Evolutionary conservation across 345 rosid species (phyloP).

Genomic region (Populus davidiana): DNA sequence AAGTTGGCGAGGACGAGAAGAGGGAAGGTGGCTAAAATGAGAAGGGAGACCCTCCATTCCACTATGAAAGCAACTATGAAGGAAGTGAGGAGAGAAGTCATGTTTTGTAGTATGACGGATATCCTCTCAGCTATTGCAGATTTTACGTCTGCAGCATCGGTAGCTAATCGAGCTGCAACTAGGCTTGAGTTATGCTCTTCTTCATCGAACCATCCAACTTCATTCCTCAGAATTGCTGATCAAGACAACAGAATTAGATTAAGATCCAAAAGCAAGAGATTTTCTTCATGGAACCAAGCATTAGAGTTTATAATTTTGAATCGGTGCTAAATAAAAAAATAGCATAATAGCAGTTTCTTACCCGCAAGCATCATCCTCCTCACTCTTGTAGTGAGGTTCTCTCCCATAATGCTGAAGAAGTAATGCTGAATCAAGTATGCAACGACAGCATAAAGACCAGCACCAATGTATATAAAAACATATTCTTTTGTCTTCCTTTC

Average conservation of each 20-base stretch:
- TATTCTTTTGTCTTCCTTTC: constrained; percentile 94
- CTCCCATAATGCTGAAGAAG: constrained; percentile 99
- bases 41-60: constrained; percentile 99
- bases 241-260: constrained; percentile 5
- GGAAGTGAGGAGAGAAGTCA: constrained; percentile 97
- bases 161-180: constrained; percentile 76
- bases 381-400: constrained; percentile 96
- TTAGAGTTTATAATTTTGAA: too few species aligned
- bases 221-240: constrained; percentile 88
- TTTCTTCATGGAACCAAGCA: neutral
- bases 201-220: constrained; percentile 99
- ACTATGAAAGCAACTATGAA: constrained; percentile 96
- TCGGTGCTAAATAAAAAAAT: neutral
- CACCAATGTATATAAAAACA: constrained; percentile 96
- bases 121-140: constrained; percentile 97
- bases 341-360: constrained; percentile 13
- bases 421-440: constrained; percentile 98
- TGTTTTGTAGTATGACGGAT: constrained; percentile 93
- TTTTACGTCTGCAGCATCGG: constrained; percentile 95
- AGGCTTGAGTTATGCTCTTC: constrained; percentile 98
- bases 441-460: constrained; percentile 89
- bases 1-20: constrained; percentile 97
- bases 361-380: constrained; percentile 99
- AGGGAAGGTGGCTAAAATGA: constrained; percentile 90
- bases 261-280: neutral